phyloP scores from a whole-genome alignment of 345 rosid genomes.

The Sisymbrium altissimum region DNA sequence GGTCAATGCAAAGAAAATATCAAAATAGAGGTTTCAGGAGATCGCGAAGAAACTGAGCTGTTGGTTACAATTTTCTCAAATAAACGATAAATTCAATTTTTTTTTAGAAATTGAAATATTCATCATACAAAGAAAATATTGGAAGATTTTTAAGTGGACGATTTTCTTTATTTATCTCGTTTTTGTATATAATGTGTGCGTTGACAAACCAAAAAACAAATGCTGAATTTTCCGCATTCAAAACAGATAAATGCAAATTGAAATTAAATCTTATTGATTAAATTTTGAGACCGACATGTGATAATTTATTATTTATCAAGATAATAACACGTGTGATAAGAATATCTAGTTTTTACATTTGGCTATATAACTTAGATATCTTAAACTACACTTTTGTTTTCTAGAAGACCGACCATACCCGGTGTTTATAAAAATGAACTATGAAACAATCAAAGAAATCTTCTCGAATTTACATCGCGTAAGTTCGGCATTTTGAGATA shows the following conservation, averaged over 20 bases:
- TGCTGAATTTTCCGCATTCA: neutral
- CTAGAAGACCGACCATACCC: neutral
- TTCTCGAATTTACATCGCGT: neutral
- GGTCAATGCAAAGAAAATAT: constrained; percentile 42
- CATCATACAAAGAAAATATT: neutral
- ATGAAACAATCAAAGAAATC: neutral
- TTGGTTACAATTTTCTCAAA: neutral
- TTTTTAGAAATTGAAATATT: too few species aligned
- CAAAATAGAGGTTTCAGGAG: constrained; percentile 37
- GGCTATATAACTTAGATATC: neutral
- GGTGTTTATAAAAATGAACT: neutral
- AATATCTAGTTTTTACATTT: neutral
- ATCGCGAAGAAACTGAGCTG: constrained; percentile 11
- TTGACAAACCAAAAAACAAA: neutral
- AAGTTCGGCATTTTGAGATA: neutral
- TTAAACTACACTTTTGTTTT: neutral
- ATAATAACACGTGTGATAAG: neutral
- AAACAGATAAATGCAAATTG: neutral
- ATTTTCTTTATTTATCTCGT: neutral
- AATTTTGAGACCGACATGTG: neutral
- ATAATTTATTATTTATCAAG: neutral
- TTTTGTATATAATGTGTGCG: neutral
- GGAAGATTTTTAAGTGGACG: neutral
- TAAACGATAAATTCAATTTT: neutral
- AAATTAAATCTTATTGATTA: neutral